Base-by-base conservation (phyloP, 2,329 filamentous ascomycete genomes). In the Pseudogymnoascus sp. region DNA sequence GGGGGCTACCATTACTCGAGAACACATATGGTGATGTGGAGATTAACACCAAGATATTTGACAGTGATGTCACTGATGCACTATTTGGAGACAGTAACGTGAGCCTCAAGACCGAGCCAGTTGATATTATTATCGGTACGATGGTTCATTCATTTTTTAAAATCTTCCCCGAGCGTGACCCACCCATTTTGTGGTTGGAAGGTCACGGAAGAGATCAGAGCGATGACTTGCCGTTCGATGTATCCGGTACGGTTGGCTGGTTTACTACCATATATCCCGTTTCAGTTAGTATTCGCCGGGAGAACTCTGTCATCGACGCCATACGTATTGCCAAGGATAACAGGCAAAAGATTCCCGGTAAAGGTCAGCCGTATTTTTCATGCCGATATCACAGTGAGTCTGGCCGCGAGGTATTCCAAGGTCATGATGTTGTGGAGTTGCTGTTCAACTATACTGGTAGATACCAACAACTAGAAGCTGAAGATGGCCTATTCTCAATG, bases 361-460 rank as follows among this genome's bases (percentile, higher is more conserved):
- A 59, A n/a, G 57, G 57, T 7, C 57, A 41, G 11, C 57, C 57
- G 17, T 59, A 59, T 29, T 59, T 59, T 41, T 9, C 57, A n/a
- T 41, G 37, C 10, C 33, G 57, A 24, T 37, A 37, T 40, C 37
- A 59, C 26, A 59, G 37, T 11, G 21, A 59, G 11, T 29, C 33
- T 4, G 37, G 35, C 13, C 57, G 57, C 33, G 33, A 41, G 35
- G 64, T 70, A 26, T 76, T 74, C 64, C 63, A 64, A 1, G 65
- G 72, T 1, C 72, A 76, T 62, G 69, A 69, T n/a, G 67, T 71
- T 0, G 73, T 78, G 63, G 80, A 82, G 64, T 64, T 82, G 1
- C 68, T 77, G 0, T 80, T 82, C 70, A 81, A 82, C 66, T 82
- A 79, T 62, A 70, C 76, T 0, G 78, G 77, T 8, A 70, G 75